A percentile compares a stretch with the other conserved stretches of the same genome.
Evolutionary conservation across 257 asterid species (phyloP).

Genomic region (Solanum etuberosum): DNA sequence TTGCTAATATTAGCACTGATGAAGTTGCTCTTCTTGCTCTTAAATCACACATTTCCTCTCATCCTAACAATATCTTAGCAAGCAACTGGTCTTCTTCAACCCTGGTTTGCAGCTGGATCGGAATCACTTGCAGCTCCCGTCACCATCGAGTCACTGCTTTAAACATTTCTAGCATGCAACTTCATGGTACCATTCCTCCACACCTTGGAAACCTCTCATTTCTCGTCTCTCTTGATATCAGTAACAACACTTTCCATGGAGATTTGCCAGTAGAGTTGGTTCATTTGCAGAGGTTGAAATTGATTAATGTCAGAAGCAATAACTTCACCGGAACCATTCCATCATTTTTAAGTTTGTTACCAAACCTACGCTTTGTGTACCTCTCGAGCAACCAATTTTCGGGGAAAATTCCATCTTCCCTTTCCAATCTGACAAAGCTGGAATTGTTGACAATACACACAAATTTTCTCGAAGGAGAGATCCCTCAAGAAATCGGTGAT

Average conservation of each 20-base stretch:
- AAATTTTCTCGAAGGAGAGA: background rate
- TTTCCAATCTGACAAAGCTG: background rate
- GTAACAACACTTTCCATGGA: background rate
- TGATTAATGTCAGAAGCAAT: background rate
- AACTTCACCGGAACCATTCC: background rate
- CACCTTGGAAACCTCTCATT: background rate
- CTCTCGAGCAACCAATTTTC: background rate
- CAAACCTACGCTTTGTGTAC: background rate
- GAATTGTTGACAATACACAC: background rate
- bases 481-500: background rate
- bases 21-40: background rate
- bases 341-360: background rate
- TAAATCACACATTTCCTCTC: background rate
- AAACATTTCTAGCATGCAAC: background rate
- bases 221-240: background rate
- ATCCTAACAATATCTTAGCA: background rate
- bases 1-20: background rate
- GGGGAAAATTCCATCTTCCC: background rate
- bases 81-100: background rate
- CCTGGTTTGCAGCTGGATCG: background rate
- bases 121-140: background rate
- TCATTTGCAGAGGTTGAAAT: background rate
- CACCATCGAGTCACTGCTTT: background rate
- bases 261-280: background rate
- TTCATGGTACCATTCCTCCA: background rate